Conservation (phyloP, 208 protist species). For the Trypanosoma lewisi region DNA sequence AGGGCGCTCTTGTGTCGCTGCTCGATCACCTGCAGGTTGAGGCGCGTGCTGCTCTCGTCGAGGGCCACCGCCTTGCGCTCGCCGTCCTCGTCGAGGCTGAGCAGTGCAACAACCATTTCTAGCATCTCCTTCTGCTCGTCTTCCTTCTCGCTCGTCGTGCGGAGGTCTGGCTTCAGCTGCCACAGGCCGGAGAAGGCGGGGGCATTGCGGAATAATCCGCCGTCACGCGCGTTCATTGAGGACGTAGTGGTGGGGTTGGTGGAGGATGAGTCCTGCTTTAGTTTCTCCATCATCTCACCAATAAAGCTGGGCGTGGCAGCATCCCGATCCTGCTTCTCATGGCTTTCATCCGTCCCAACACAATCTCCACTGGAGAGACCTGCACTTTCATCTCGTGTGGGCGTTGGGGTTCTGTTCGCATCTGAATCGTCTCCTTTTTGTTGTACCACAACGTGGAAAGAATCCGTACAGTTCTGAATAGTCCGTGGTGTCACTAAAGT, state of each 20-base stretch:
- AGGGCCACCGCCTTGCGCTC: neutral
- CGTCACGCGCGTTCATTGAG: too few species aligned
- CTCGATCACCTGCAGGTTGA: neutral
- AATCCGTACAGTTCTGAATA: slow-evolving; percentile 2
- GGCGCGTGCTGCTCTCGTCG: neutral
- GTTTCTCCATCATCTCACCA: too few species aligned
- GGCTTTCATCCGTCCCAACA: neutral
- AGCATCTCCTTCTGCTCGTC: neutral
- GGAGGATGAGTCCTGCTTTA: too few species aligned
- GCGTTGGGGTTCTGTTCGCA: neutral
- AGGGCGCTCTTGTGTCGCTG: neutral
- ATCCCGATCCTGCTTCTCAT: neutral
- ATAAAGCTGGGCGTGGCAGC: too few species aligned
- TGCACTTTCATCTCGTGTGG: neutral
- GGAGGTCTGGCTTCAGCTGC: neutral
- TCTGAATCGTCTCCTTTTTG: neutral
- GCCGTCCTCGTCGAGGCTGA: neutral
- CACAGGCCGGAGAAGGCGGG: neutral
- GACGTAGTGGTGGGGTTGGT: too few species aligned
- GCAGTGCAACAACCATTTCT: neutral
- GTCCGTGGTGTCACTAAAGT: slow-evolving; percentile 17
- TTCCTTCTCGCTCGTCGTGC: neutral
- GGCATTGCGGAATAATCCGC: neutral
- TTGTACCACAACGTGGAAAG: slow-evolving; percentile 17
- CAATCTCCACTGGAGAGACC: neutral